A percentile compares a stretch with the other conserved stretches of the same genome.
Evolutionary conservation across 2,329 filamentous ascomycete genomes (phyloP).

Genomic region (Atkinsonella hypoxylon): DNA sequence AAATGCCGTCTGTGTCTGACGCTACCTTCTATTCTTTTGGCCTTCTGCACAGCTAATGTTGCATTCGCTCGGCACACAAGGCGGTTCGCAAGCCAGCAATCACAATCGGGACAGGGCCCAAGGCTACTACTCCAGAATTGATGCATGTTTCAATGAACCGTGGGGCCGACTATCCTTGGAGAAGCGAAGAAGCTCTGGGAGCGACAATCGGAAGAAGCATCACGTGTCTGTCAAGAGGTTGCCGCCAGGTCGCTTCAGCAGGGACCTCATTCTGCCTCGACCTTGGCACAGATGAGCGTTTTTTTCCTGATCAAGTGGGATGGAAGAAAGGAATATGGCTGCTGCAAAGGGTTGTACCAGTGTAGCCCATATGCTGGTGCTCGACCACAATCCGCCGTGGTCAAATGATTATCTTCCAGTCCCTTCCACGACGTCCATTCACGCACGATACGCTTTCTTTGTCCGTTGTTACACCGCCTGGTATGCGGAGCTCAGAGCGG

Average conservation of each 20-base stretch:
- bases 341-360: background rate
- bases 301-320: background rate
- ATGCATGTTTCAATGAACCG: too few relatives aligned
- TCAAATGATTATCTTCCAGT: slow-evolving; percentile 1
- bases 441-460: background rate
- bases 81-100: background rate
- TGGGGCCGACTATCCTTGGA: too few relatives aligned
- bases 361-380: background rate
- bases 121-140: background rate
- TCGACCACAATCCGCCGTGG: background rate
- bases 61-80: background rate
- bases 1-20: background rate
- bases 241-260: too few relatives aligned
- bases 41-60: background rate
- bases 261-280: too few relatives aligned
- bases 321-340: background rate
- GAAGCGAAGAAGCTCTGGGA: too few relatives aligned
- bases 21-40: background rate
- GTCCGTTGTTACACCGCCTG: slow-evolving; percentile 4
- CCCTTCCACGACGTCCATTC: slow-evolving; percentile 1
- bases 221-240: too few relatives aligned
- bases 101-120: background rate
- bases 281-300: too few relatives aligned
- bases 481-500: background rate
- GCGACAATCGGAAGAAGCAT: too few relatives aligned